A percentile compares a stretch with the other conserved stretches of the same genome.
Conservation (phyloP, 2,329 filamentous ascomycete genomes). For the Lachnellula arida region DNA sequence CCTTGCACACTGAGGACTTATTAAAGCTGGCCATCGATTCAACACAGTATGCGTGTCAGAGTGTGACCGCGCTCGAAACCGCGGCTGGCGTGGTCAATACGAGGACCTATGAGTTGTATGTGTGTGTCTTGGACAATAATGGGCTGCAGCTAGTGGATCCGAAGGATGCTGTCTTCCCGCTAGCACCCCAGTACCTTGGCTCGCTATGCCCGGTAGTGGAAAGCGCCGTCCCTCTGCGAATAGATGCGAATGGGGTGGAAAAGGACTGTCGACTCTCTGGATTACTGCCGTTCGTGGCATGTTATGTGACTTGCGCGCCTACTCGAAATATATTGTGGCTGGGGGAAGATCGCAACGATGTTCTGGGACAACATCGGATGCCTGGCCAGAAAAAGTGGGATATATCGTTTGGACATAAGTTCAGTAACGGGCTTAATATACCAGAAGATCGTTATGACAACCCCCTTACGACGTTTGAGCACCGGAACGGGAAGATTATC, state of each 20-base stretch:
- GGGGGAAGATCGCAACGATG: constrained; percentile 41
- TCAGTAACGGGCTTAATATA: neutral
- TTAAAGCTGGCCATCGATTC: constrained; percentile 32
- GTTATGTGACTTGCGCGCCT: constrained; percentile 40
- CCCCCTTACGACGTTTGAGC: constrained; percentile 14
- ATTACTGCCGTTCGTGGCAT: constrained; percentile 39
- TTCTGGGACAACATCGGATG: constrained; percentile 38
- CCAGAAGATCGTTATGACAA: constrained; percentile 7
- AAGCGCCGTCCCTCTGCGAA: neutral
- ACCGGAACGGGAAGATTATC: constrained; percentile 9
- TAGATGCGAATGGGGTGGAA: neutral
- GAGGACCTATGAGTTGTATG: constrained; percentile 36
- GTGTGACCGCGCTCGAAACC: constrained; percentile 20
- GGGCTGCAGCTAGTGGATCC: constrained; percentile 27
- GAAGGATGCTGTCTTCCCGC: constrained; percentile 15
- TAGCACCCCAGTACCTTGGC: constrained; percentile 10
- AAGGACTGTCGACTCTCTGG: constrained; percentile 35
- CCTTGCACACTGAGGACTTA: constrained; percentile 35
- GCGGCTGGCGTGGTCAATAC: constrained; percentile 13
- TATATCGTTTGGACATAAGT: constrained; percentile 1
- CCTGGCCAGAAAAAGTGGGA: constrained; percentile 33
- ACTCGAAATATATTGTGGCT: constrained; percentile 35
- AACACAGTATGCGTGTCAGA: constrained; percentile 36
- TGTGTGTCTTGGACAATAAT: constrained; percentile 28
- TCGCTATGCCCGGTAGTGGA: constrained; percentile 14